A percentile compares a stretch with the other conserved stretches of the same genome.
Conservation (phyloP, 345 rosid genomes). For the Populus deltoides region DNA sequence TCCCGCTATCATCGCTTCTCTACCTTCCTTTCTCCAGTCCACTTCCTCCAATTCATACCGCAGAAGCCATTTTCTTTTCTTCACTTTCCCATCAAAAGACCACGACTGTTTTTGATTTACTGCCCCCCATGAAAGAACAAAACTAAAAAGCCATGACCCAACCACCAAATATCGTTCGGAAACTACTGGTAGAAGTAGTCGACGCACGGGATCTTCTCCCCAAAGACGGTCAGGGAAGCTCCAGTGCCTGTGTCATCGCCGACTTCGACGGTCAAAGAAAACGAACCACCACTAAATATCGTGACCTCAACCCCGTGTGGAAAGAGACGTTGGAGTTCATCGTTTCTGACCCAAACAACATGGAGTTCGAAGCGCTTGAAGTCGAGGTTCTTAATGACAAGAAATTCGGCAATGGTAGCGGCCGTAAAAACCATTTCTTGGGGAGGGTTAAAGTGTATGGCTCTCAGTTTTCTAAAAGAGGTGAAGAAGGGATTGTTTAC, state of each 20-base stretch:
- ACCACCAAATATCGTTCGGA: conserved; percentile 43
- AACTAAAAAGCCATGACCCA: conserved; percentile 21
- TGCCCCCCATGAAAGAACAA: not conserved
- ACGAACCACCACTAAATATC: conserved; percentile 65
- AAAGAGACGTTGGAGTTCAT: conserved; percentile 74
- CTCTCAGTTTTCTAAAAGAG: conserved; percentile 61
- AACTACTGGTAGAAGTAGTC: conserved; percentile 60
- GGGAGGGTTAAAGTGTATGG: conserved; percentile 89
- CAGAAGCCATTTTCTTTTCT: not conserved
- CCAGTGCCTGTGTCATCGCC: conserved; percentile 77
- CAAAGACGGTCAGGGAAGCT: conserved; percentile 94
- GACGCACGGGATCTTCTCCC: conserved; percentile 88
- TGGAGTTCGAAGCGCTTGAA: conserved; percentile 76
- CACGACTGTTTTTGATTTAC: not conserved
- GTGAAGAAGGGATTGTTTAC: conserved; percentile 79
- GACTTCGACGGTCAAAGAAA: conserved; percentile 79
- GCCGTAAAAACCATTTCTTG: conserved; percentile 84
- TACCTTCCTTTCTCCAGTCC: not conserved
- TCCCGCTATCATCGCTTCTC: not conserved
- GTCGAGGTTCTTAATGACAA: conserved; percentile 83
- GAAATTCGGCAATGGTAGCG: conserved; percentile 66
- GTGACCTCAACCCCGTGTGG: conserved; percentile 89
- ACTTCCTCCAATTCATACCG: not conserved
- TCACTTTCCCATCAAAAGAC: not conserved
- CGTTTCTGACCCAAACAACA: conserved; percentile 69